Percentiles rank a stretch among this genome's conserved stretches.
These are phyloP conservation scores for Rhizopus arrhizus DNA, from an alignment of 371 early-diverging fungal genomes.

Conservation along the genomic window DNA sequence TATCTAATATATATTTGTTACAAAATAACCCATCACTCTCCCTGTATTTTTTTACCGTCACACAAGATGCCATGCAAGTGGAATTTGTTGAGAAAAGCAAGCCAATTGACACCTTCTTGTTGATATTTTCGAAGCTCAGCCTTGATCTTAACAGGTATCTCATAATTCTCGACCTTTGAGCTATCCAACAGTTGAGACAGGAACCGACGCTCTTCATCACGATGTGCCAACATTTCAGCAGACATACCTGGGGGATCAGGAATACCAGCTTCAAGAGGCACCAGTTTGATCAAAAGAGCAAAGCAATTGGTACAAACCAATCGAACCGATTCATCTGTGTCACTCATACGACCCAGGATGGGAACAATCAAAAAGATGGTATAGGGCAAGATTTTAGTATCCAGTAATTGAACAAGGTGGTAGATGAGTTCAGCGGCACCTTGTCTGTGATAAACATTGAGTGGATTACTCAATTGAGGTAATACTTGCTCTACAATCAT, in stretches of 20 bases:
- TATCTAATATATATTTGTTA: slow-evolving; percentile 59
- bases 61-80: slow-evolving; percentile 97
- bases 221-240: slow-evolving; percentile 73
- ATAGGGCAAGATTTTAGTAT: slow-evolving; percentile 84
- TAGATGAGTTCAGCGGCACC: slow-evolving; percentile 83
- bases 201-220: slow-evolving; percentile 86
- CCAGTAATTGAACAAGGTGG: slow-evolving; percentile 70
- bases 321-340: slow-evolving; percentile 86
- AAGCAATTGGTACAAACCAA: slow-evolving; percentile 90
- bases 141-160: slow-evolving; percentile 88
- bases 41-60: slow-evolving; percentile 69
- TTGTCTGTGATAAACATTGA: slow-evolving; percentile 74
- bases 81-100: slow-evolving; percentile 95
- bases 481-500: slow-evolving; percentile 76
- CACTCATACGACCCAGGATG: slow-evolving; percentile 97
- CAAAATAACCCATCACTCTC: background rate
- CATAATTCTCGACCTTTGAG: slow-evolving; percentile 81
- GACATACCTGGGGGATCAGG: slow-evolving; percentile 91
- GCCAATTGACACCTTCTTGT: slow-evolving; percentile 97
- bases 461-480: slow-evolving; percentile 78
- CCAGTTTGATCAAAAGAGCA: slow-evolving; percentile 91
- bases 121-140: slow-evolving; percentile 95
- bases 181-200: slow-evolving; percentile 90
- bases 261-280: slow-evolving; percentile 89
- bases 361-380: slow-evolving; percentile 95